Conservation (phyloP, 176 grass and related monocot genomes). For the Stipa capillata region DNA sequence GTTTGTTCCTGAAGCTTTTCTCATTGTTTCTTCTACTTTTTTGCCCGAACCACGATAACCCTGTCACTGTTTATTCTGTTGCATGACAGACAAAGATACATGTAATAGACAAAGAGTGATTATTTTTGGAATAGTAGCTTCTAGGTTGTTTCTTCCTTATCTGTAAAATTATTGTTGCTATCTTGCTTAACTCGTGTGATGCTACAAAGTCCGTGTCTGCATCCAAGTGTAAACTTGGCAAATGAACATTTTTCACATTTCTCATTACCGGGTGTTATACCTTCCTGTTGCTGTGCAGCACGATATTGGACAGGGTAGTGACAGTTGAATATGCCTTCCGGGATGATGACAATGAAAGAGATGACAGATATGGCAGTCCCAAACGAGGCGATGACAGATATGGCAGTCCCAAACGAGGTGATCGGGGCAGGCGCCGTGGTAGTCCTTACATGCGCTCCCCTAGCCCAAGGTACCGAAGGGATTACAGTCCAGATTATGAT, state of each 20-base stretch:
- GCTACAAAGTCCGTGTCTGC: neutral
- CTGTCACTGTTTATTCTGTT: neutral
- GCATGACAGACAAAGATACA: neutral
- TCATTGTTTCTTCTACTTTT: neutral
- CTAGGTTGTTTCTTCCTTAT: neutral
- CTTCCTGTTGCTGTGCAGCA: constrained; percentile 37
- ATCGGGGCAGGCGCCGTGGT: constrained; percentile 26
- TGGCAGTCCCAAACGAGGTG: too few relatives aligned
- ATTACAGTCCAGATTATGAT: constrained; percentile 67
- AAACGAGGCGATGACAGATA: too few relatives aligned
- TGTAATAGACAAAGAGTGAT: neutral
- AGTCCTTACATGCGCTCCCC: constrained; percentile 45
- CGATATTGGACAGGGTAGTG: constrained; percentile 81
- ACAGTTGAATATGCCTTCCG: constrained; percentile 89
- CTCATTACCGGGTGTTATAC: neutral
- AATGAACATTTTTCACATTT: neutral
- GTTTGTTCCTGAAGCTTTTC: neutral
- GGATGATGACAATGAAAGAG: constrained; percentile 59
- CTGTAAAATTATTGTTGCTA: too few relatives aligned
- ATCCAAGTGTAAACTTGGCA: too few relatives aligned
- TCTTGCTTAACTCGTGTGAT: neutral
- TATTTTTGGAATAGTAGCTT: neutral
- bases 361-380: too few relatives aligned
- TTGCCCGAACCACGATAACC: neutral
- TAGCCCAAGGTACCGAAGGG: constrained; percentile 55